phyloP scores from a whole-genome alignment of 2,329 filamentous ascomycete genomes.

The Didymella sp. region DNA sequence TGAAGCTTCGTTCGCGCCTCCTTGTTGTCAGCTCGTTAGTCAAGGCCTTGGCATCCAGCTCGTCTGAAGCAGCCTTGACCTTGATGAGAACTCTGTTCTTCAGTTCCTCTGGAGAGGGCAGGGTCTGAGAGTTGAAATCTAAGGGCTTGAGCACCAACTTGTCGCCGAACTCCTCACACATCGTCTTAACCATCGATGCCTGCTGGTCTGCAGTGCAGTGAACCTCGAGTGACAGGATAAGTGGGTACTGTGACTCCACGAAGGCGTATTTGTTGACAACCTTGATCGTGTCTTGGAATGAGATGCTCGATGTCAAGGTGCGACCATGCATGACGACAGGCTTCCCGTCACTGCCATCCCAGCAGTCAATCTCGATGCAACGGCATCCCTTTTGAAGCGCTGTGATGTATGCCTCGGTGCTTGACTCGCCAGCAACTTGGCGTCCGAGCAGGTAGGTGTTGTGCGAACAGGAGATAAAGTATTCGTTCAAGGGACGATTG shows the following conservation, averaged over 20 bases:
- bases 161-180: conserved; percentile 83
- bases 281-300: conserved; percentile 89
- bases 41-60: conserved; percentile 44
- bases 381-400: conserved; percentile 88
- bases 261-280: conserved; percentile 97
- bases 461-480: conserved; percentile 98
- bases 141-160: conserved; percentile 79
- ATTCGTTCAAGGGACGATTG: conserved; percentile 89
- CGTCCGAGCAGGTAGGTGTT: conserved; percentile 95
- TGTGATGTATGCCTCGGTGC: conserved; percentile 92
- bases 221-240: conserved; percentile 95
- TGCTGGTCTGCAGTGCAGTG: conserved; percentile 89
- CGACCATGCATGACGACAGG: conserved; percentile 91
- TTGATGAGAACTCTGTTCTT: conserved; percentile 88
- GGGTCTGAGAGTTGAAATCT: conserved; percentile 68
- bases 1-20: conserved; percentile 70
- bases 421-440: conserved; percentile 88
- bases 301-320: conserved; percentile 85
- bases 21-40: conserved; percentile 46
- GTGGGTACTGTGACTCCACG: conserved; percentile 80
- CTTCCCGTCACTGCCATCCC: conserved; percentile 88
- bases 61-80: conserved; percentile 76
- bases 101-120: conserved; percentile 87
- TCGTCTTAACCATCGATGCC: conserved; percentile 84
- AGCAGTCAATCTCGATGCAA: conserved; percentile 97